phyloP scores from a whole-genome alignment of 2,329 filamentous ascomycete genomes.

The Botrytis squamosa region DNA sequence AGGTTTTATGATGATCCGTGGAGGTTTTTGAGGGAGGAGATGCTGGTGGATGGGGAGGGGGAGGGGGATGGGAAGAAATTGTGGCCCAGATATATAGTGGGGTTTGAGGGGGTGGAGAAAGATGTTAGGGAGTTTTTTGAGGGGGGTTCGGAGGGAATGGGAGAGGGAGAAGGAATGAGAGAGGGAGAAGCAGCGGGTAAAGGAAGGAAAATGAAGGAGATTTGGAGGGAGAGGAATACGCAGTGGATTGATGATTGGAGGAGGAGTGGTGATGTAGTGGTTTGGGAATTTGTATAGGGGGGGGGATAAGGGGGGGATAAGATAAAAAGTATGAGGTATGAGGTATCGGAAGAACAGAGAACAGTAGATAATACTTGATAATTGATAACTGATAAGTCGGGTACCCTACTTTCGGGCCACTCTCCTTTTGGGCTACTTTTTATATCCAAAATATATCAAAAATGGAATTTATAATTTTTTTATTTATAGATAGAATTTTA shows the following conservation, averaged over 20 bases:
- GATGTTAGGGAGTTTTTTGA: slow-evolving; percentile 38
- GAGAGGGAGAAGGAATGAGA: slow-evolving; percentile 46
- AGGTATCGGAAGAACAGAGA: too few relatives aligned
- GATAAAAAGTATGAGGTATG: too few relatives aligned
- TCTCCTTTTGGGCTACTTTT: too few relatives aligned
- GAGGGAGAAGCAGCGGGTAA: slow-evolving; percentile 43
- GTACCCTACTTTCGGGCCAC: too few relatives aligned
- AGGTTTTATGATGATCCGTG: slow-evolving; percentile 73
- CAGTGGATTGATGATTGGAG: slow-evolving; percentile 62
- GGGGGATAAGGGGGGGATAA: neutral
- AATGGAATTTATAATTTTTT: too few relatives aligned
- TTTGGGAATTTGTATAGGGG: slow-evolving; percentile 51
- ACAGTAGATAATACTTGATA: too few relatives aligned
- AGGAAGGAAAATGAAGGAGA: slow-evolving; percentile 40
- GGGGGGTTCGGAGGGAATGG: slow-evolving; percentile 46
- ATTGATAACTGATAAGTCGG: too few relatives aligned
- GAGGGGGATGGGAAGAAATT: neutral
- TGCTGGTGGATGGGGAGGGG: slow-evolving; percentile 24
- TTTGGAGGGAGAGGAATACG: slow-evolving; percentile 59
- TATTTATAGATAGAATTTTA: too few relatives aligned
- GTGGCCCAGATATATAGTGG: slow-evolving; percentile 58
- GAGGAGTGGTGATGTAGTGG: slow-evolving; percentile 55
- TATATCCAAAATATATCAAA: too few relatives aligned
- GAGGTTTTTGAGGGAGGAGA: slow-evolving; percentile 51
- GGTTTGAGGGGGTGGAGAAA: slow-evolving; percentile 58